Conservation (phyloP, 2,329 filamentous ascomycete species). For the Huntiella savannae region DNA sequence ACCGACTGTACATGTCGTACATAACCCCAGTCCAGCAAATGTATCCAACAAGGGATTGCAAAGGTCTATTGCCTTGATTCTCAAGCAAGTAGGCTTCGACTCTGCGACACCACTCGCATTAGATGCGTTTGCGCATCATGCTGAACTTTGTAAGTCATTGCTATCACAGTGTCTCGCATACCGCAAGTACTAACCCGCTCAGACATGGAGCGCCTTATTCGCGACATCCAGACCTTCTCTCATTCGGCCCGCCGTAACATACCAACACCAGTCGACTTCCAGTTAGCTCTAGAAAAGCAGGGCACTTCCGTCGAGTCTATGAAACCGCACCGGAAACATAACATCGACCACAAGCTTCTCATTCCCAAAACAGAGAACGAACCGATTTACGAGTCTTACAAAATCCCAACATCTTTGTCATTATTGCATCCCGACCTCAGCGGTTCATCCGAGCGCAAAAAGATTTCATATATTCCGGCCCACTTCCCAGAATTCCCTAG, state of each 20-base stretch:
- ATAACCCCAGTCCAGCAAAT: background rate
- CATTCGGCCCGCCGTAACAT: conserved; percentile 31
- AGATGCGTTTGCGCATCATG: conserved; percentile 35
- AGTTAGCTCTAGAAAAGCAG: conserved; percentile 30
- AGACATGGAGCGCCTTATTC: conserved; percentile 32
- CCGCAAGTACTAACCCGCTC: conserved; percentile 14
- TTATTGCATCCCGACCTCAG: conserved; percentile 36
- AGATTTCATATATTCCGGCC: conserved; percentile 35
- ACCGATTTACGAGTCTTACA: background rate
- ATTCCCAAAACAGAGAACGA: conserved; percentile 18
- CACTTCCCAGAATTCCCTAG: conserved; percentile 44
- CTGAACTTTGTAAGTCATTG: conserved; percentile 34
- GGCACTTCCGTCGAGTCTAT: conserved; percentile 32
- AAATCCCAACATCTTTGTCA: conserved; percentile 24
- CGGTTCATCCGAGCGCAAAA: conserved; percentile 35
- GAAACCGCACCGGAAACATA: conserved; percentile 36
- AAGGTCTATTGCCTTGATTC: conserved; percentile 34
- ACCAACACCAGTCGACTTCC: conserved; percentile 38
- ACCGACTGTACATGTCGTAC: background rate
- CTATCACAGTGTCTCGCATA: background rate
- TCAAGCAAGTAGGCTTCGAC: conserved; percentile 40
- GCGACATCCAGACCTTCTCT: conserved; percentile 28
- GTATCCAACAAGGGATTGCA: conserved; percentile 25
- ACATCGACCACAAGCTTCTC: conserved; percentile 24
- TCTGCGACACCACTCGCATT: conserved; percentile 35